Evolutionary conservation across 495 filamentous ascomycete species (phyloP).

Genomic region (Trichoderma virens): DNA sequence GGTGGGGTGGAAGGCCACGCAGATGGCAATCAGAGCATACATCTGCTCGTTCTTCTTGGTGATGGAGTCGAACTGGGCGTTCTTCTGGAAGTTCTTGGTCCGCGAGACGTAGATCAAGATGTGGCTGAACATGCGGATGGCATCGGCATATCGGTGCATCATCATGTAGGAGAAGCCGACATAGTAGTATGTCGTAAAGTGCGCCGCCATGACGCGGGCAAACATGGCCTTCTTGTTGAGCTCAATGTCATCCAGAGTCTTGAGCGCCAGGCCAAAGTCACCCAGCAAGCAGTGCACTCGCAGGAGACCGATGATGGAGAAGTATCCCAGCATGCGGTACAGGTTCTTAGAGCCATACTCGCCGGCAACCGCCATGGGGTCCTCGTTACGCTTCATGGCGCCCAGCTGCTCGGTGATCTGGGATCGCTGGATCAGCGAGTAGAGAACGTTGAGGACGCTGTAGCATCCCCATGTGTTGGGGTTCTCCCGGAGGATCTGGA

Average conservation of each 20-base stretch:
- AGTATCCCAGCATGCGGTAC: constrained; percentile 98
- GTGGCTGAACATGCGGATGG: constrained; percentile 99
- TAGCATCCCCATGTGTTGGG: constrained; percentile 99
- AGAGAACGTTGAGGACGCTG: constrained; percentile 97
- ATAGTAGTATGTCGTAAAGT: constrained; percentile 99
- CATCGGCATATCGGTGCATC: constrained; percentile 98
- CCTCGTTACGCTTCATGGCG: constrained; percentile 89
- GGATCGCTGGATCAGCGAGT: constrained; percentile 95
- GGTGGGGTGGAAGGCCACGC: constrained; percentile 93
- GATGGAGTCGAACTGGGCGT: constrained; percentile 92
- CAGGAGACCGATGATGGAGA: constrained; percentile 94
- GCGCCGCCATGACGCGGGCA: constrained; percentile 96
- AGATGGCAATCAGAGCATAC: constrained; percentile 98
- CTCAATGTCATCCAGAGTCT: constrained; percentile 98
- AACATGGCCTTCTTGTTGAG: constrained; percentile 99
- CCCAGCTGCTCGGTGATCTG: constrained; percentile 95
- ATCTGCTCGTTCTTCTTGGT: constrained; percentile 99
- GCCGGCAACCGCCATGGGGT: constrained; percentile 74
- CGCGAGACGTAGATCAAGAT: constrained; percentile 98
- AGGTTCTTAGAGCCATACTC: constrained; percentile 89
- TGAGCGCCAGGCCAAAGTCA: constrained; percentile 95
- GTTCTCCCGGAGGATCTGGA: constrained; percentile 83
- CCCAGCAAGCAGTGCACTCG: constrained; percentile 94
- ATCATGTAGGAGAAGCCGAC: constrained; percentile 99
- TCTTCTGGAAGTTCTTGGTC: constrained; percentile 99